phyloP scores from a whole-genome alignment of 208 protist genomes.

The Trypanosoma theileri region DNA sequence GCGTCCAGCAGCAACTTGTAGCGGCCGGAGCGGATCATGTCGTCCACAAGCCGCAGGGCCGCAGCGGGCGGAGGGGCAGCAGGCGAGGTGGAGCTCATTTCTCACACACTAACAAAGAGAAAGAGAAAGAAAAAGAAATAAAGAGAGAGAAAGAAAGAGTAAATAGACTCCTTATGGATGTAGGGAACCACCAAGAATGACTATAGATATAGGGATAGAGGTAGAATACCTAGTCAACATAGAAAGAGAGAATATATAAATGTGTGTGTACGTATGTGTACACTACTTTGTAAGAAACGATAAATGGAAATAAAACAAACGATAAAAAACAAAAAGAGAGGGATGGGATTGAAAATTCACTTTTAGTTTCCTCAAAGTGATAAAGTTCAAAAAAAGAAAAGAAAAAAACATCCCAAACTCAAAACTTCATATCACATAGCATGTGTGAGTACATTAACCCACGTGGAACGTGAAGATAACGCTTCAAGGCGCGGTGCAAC shows the following conservation, averaged over 20 bases:
- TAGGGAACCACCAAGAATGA: no score
- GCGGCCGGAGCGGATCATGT: slow-evolving; percentile 64
- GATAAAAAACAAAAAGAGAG: no score
- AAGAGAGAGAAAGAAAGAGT: not conserved
- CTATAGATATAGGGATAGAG: no score
- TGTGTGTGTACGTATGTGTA: no score
- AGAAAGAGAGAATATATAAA: no score
- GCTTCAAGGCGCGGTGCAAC: not conserved
- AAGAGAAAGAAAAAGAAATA: slow-evolving; percentile 1
- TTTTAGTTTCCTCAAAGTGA: no score
- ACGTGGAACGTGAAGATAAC: not conserved
- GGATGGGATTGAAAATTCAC: no score
- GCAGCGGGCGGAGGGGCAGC: not conserved
- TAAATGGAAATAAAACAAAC: no score
- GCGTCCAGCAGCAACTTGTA: slow-evolving; percentile 64
- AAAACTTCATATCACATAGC: not conserved
- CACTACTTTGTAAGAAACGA: no score
- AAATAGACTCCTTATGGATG: no score
- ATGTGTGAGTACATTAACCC: not conserved
- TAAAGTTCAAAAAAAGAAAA: not conserved
- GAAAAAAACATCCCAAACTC: not conserved
- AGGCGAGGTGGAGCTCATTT: no score
- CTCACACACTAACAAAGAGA: slow-evolving; percentile 3
- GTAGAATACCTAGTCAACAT: no score
- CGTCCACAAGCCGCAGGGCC: slow-evolving; percentile 36